Evolutionary conservation across 2,329 filamentous ascomycete species (phyloP).

Genomic region (Hymenoscyphus linearis): DNA sequence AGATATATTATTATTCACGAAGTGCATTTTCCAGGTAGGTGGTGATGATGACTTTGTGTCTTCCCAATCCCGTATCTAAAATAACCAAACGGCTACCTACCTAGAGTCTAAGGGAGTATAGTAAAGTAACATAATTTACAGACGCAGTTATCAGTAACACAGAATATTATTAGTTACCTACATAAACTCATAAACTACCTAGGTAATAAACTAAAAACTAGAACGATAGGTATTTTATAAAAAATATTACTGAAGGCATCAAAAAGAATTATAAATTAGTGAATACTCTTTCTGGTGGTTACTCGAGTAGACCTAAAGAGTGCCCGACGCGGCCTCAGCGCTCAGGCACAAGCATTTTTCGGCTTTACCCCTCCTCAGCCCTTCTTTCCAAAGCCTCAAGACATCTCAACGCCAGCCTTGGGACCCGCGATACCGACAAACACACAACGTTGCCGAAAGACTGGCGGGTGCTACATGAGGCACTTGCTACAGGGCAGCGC

Average conservation of each 20-base stretch:
- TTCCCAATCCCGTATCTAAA: too few relatives aligned
- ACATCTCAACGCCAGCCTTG: conserved; percentile 14
- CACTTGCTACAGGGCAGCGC: conserved; percentile 26
- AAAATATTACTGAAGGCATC: background rate
- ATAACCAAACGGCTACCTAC: too few relatives aligned
- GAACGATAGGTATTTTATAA: background rate
- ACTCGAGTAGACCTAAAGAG: too few relatives aligned
- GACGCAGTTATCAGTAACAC: too few relatives aligned
- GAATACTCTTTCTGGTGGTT: background rate
- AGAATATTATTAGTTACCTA: too few relatives aligned
- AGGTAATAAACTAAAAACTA: background rate
- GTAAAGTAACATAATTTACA: too few relatives aligned
- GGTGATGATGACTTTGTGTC: too few relatives aligned
- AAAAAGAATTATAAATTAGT: background rate
- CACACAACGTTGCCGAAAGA: conserved; percentile 19
- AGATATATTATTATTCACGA: background rate
- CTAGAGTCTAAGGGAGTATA: too few relatives aligned
- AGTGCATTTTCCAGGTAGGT: too few relatives aligned
- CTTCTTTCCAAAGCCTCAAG: conserved; percentile 12
- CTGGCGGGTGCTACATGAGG: conserved; percentile 27
- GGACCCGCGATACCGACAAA: conserved; percentile 8
- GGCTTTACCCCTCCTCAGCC: conserved; percentile 5
- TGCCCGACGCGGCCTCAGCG: background rate
- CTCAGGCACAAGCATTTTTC: background rate
- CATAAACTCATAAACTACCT: background rate